Evolutionary conservation across 2,329 filamentous ascomycete genomes (phyloP).

Genomic region (Aspergillus sp.): DNA sequence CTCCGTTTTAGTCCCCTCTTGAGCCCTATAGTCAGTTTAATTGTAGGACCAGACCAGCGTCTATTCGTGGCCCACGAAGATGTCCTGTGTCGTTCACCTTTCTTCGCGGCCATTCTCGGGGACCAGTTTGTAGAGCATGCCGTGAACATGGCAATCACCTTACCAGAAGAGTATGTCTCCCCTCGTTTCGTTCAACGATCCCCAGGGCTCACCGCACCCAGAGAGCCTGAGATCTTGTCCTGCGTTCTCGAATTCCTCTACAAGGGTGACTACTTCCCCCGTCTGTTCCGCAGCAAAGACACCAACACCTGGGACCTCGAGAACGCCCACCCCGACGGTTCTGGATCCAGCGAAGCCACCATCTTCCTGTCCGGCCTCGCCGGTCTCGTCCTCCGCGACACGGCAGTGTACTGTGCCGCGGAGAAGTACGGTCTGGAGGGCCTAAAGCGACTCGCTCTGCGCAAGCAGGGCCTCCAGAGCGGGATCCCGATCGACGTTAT

Average conservation of each 20-base stretch:
- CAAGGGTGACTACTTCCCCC: slow-evolving; percentile 93
- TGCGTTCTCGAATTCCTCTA: slow-evolving; percentile 95
- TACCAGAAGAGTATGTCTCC: slow-evolving; percentile 59
- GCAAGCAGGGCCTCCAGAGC: slow-evolving; percentile 91
- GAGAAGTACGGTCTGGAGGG: slow-evolving; percentile 89
- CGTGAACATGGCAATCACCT: slow-evolving; percentile 75
- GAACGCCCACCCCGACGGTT: slow-evolving; percentile 53
- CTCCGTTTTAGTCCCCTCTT: slow-evolving; percentile 47
- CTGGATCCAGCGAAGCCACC: slow-evolving; percentile 68
- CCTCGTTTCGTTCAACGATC: neutral
- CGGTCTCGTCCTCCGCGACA: slow-evolving; percentile 83
- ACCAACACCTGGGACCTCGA: slow-evolving; percentile 88
- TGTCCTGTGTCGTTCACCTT: slow-evolving; percentile 80
- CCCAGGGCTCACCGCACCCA: slow-evolving; percentile 28
- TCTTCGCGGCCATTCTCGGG: slow-evolving; percentile 72
- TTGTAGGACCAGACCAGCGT: slow-evolving; percentile 79
- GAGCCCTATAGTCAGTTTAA: slow-evolving; percentile 79
- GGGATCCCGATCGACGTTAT: slow-evolving; percentile 91
- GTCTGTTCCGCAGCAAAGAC: slow-evolving; percentile 81
- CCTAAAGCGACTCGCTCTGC: slow-evolving; percentile 84
- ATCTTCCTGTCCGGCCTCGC: slow-evolving; percentile 73
- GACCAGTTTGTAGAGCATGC: slow-evolving; percentile 68
- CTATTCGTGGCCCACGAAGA: slow-evolving; percentile 96
- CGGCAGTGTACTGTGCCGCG: slow-evolving; percentile 89
- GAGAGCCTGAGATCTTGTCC: slow-evolving; percentile 90